phyloP scores from a whole-genome alignment of 257 asterid genomes.

The Solanum okadae region DNA sequence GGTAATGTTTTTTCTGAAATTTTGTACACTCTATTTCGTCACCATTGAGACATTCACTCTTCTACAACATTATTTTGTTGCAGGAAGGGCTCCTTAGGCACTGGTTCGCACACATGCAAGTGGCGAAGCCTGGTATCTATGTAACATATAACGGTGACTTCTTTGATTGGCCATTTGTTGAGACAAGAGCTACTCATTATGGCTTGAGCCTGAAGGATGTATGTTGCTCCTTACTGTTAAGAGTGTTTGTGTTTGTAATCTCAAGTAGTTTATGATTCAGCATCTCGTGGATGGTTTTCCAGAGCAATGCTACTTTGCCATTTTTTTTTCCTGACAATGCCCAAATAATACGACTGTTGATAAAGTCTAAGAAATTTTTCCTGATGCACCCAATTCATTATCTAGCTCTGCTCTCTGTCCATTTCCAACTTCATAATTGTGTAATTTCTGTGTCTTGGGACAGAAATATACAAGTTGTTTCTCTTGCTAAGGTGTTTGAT shows the following conservation, averaged over 20 bases:
- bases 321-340: neutral
- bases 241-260: neutral
- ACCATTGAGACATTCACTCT: neutral
- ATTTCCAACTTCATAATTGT: neutral
- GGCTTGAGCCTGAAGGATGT: slow-evolving; percentile 75
- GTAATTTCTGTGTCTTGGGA: neutral
- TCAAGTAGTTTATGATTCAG: neutral
- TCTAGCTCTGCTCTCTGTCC: neutral
- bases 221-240: slow-evolving; percentile 16
- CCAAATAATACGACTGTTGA: neutral
- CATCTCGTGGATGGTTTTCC: neutral
- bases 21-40: neutral
- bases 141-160: slow-evolving; percentile 97
- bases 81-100: slow-evolving; percentile 79
- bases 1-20: slow-evolving; percentile 31
- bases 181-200: slow-evolving; percentile 78
- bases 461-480: neutral
- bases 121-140: slow-evolving; percentile 85
- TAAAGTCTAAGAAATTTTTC: neutral
- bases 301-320: neutral
- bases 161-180: slow-evolving; percentile 98
- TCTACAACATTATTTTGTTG: neutral
- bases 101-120: slow-evolving; percentile 96
- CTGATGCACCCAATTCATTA: neutral
- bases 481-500: neutral